These are phyloP conservation scores for Leccinellum rugosiceps DNA, from an alignment of 768 basidiomycete species.

Conservation along the genomic window DNA sequence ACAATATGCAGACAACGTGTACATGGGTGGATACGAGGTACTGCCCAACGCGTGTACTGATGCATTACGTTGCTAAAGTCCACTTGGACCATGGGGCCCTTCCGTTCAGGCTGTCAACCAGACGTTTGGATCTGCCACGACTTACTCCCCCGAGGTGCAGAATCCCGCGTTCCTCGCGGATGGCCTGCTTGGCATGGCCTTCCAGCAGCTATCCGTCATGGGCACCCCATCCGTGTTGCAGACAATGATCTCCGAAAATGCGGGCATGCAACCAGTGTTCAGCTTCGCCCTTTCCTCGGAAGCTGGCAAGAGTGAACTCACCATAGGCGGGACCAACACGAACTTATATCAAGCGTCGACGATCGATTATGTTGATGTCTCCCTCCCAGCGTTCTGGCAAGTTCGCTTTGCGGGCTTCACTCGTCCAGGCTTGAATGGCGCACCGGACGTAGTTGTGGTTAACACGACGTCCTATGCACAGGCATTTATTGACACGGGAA, in stretches of 20 bases:
- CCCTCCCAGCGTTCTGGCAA: conserved; percentile 37
- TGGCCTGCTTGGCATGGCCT: conserved; percentile 44
- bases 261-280: conserved; percentile 38
- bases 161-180: conserved; percentile 31
- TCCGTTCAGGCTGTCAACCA: conserved; percentile 36
- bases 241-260: conserved; percentile 38
- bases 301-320: conserved; percentile 45
- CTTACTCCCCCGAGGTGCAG: conserved; percentile 34
- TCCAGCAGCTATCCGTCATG: conserved; percentile 37
- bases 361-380: conserved; percentile 37
- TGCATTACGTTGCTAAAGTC: conserved; percentile 1
- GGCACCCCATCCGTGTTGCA: conserved; percentile 40
- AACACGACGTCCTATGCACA: conserved; percentile 17
- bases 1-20: conserved; percentile 43
- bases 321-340: conserved; percentile 51
- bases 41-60: conserved; percentile 15
- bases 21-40: conserved; percentile 36
- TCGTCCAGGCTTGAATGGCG: conserved; percentile 19
- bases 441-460: conserved; percentile 24
- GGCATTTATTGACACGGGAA: conserved; percentile 37
- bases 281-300: conserved; percentile 45
- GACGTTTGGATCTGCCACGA: conserved; percentile 41
- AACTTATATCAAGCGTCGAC: conserved; percentile 41
- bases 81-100: background rate
- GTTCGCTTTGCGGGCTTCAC: conserved; percentile 30